Evolutionary conservation across 306 rosid species (phyloP).

Genomic region (Ammopiptanthus mongolicus): DNA sequence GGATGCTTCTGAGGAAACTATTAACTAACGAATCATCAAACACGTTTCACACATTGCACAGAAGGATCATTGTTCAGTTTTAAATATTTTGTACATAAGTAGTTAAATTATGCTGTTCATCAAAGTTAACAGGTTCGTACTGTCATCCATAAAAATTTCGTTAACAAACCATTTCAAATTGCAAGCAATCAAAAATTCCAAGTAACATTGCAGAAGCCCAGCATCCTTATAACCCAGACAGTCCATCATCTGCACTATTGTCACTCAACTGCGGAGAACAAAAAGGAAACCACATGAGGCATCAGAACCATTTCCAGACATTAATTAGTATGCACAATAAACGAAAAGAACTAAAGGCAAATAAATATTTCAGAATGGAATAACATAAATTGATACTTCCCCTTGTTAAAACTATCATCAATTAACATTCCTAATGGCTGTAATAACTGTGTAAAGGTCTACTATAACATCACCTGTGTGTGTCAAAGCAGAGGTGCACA

Average conservation of each 20-base stretch:
- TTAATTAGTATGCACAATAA: background rate
- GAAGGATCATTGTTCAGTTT: slow-evolving; percentile 20
- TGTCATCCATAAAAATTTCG: slow-evolving; percentile 37
- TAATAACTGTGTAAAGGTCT: background rate
- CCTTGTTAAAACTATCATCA: background rate
- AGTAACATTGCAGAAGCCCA: slow-evolving; percentile 25
- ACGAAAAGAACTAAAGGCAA: background rate
- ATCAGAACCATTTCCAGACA: slow-evolving; percentile 15
- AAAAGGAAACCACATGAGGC: background rate
- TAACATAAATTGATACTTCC: background rate
- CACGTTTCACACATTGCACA: slow-evolving; percentile 10
- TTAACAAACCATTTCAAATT: slow-evolving; percentile 39
- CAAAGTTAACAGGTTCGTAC: slow-evolving; percentile 28
- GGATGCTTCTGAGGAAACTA: background rate
- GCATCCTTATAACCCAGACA: slow-evolving; percentile 20
- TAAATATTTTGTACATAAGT: slow-evolving; percentile 19
- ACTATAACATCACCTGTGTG: background rate
- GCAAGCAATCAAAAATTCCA: slow-evolving; percentile 33
- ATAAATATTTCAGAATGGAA: background rate
- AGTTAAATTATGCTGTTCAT: slow-evolving; percentile 33
- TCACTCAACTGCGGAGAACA: slow-evolving; percentile 45
- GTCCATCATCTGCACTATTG: background rate
- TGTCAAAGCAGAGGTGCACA: background rate
- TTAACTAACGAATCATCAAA: background rate
- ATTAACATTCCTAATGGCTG: background rate